Base-by-base conservation (phyloP, 2,329 filamentous ascomycete genomes). In the Hypomyces rosellus region DNA sequence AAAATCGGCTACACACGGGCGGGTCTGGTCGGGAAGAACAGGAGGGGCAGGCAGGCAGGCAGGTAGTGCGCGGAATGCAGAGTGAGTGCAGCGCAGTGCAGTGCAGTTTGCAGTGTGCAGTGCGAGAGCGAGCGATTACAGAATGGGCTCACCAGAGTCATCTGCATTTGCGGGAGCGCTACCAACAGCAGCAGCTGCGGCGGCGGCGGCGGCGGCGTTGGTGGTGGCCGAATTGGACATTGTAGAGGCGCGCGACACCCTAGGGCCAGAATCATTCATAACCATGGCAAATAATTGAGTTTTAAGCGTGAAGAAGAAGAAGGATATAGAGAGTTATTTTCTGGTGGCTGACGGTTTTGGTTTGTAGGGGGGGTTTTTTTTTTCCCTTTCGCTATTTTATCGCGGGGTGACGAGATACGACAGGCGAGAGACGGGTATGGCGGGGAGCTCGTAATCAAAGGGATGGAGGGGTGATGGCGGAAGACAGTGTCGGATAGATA, bases 71-170 rank as follows among this genome's bases (percentile, higher is more conserved):
- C 20, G 20, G 20, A 20, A 20, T 56, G 58, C 57, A 53, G 48
- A 8, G 25, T 11, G 9, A 11, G 6, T 30, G 25, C 25, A 30
- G 25, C 8, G 25, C 25, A 30, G 25, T 30, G 25, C 20, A 20
- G 20, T 20, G 20, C 20, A 20, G 20, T 20, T 30, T 30, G 25
- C 25, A 30, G 25, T 30, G 25, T 20, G 20, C 6, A 39, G 37
- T 18, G 37, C n/a, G 8, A 39, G 11, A 39, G 37, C 37, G 37
- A 39, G 55, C 54, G 57, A 59, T 55, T 55, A 55, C 55, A 55
- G 43, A 49, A 43, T 33, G 46, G 37, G 53, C 69, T 70, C 68
- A 72, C 69, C 69, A 69, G 67, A 67, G 55, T 72, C 68, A 54
- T 71, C 68, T 55, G 51, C 51, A 43, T 38, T 53, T 9, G 48